Evolutionary conservation across 2,329 filamentous ascomycete genomes (phyloP), one percentile per base, ranked within the genome.

Genomic region (Colletotrichum endophyticum): DNA sequence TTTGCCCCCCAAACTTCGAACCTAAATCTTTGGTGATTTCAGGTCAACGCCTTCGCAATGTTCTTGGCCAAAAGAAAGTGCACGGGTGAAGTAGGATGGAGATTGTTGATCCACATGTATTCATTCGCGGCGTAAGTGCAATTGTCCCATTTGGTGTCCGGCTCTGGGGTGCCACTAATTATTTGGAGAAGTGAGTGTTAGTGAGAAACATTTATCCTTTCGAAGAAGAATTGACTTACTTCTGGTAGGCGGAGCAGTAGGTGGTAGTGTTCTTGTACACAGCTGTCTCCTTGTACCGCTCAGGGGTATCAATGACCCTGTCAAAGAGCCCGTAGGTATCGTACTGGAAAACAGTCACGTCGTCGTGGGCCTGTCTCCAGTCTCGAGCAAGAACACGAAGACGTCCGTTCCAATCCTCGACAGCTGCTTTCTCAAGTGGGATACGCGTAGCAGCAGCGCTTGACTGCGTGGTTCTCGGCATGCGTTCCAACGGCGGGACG

Each of bases 401-500:
- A 0, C 70, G 53, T 13, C n/a, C 53, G 27, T 72, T 68, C 63
- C 70, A 68, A n/a, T 72, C 63, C 22, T 59, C 53, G 11, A 72
- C 63, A 5, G 70, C 70, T 25, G 70, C 53, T 5, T 67, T 72
- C 7, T 61, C 28, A 0, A 72, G 53, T 9, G 63, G 53, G 15
- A 72, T 49, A 6, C 63, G 63, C 7, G 25, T 57, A 7, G 19
- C 27, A 15, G 34, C 53, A 5, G 53, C 70, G n/a, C 53, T 72
- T 25, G 49, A 68, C 15, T 68, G 49, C 3, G 70, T 67, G 22
- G 34, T 72, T 34, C 63, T 59, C 8, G 34, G 70, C 63, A 68
- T 72, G 12, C 66, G 66, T 30, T 87, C 86, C 2, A 90, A 80
- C 0, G 89, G 89, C 2, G 89, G 88, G 2, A 91, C 82, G 64